Evolutionary conservation across 768 basidiomycete genomes (phyloP).

Genomic region (Suillus discolor): DNA sequence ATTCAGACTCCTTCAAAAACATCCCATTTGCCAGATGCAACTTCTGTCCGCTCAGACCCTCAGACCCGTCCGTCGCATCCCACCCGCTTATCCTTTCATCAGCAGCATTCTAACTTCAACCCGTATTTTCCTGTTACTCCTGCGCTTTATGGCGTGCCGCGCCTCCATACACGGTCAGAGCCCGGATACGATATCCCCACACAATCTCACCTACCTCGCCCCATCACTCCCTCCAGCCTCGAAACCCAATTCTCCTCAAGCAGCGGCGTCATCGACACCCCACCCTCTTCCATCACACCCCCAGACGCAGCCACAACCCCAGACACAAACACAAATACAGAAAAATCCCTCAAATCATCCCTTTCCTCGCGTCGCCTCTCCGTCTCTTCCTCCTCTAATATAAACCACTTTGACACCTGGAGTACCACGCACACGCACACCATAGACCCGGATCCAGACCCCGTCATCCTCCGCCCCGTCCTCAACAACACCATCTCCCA

Average conservation of each 20-base stretch:
- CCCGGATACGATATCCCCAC: conserved; percentile 20
- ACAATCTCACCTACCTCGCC: conserved; percentile 34
- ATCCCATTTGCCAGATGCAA: conserved; percentile 46
- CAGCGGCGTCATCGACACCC: conserved; percentile 48
- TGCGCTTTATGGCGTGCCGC: conserved; percentile 3
- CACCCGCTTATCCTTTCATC: conserved; percentile 17
- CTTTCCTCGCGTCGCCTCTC: conserved; percentile 32
- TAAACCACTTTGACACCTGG: conserved; percentile 31
- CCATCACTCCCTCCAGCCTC: conserved; percentile 51
- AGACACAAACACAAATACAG: conserved; percentile 8
- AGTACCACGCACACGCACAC: conserved; percentile 36
- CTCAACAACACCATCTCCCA: conserved; percentile 82
- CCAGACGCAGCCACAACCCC: neutral
- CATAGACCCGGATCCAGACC: conserved; percentile 41
- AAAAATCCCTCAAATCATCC: conserved; percentile 21
- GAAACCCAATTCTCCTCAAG: conserved; percentile 50
- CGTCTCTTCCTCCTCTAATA: conserved; percentile 35
- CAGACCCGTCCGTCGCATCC: neutral
- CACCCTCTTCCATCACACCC: conserved; percentile 38
- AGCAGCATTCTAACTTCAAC: conserved; percentile 27
- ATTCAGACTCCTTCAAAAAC: conserved; percentile 49
- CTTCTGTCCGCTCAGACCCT: conserved; percentile 20
- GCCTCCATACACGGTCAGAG: conserved; percentile 19
- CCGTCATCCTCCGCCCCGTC: conserved; percentile 66
- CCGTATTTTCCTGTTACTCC: conserved; percentile 15